Conservation (phyloP, 1,284 basidiomycete species). For the Volvariella surrecta region DNA sequence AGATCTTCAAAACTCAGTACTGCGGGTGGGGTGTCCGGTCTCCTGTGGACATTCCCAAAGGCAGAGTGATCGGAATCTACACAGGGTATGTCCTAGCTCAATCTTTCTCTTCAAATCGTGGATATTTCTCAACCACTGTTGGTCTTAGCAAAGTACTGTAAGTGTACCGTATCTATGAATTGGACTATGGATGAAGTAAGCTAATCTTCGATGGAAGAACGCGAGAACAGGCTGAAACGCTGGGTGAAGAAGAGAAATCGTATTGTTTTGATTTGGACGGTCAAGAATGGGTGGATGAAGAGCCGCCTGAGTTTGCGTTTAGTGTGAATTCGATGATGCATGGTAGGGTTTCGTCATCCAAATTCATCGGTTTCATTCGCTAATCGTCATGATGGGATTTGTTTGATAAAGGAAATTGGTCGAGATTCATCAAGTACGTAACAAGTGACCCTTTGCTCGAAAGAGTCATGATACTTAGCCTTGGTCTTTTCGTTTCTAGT, state of each 20-base stretch:
- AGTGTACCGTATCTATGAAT: not conserved
- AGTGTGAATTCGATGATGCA: conserved; percentile 39
- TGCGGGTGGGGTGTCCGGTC: conserved; percentile 50
- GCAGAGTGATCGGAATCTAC: conserved; percentile 55
- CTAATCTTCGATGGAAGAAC: conserved; percentile 20
- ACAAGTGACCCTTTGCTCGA: conserved; percentile 2
- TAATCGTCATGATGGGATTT: not conserved
- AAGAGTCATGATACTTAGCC: not conserved
- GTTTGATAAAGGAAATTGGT: conserved; percentile 59
- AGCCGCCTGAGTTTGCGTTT: conserved; percentile 20
- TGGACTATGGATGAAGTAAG: no score
- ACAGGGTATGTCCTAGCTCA: conserved; percentile 38
- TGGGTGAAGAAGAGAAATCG: conserved; percentile 17
- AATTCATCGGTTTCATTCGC: not conserved
- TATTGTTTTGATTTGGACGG: conserved; percentile 57
- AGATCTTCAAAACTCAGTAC: conserved; percentile 46
- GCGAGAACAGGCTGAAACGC: conserved; percentile 28
- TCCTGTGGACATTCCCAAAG: conserved; percentile 26
- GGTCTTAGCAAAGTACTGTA: not conserved
- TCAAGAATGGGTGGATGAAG: conserved; percentile 28
- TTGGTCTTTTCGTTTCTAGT: conserved; percentile 22
- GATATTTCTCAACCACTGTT: no score
- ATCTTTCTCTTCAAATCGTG: conserved; percentile 19
- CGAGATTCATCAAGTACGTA: conserved; percentile 59
- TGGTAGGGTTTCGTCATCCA: conserved; percentile 26